These are phyloP conservation scores for Micractinium conductrix DNA, from an alignment of 139 green algal species.

Conservation along the genomic window DNA sequence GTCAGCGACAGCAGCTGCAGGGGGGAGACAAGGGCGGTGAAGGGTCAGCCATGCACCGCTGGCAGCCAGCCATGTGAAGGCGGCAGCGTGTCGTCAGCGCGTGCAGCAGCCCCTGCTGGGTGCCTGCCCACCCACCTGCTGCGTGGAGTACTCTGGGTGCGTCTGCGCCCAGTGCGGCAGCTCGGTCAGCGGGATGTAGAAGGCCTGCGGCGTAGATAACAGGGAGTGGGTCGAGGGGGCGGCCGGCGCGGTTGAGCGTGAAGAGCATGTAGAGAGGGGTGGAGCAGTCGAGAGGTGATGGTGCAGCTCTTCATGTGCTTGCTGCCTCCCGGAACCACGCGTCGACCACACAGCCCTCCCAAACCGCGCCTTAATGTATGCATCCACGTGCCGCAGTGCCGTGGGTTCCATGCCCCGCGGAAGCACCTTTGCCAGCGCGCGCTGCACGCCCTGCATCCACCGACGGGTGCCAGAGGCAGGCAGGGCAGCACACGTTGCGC, in stretches of 20 bases:
- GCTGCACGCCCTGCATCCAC: constrained; percentile 11
- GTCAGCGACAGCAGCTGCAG: constrained; percentile 58
- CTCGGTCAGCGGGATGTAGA: constrained; percentile 63
- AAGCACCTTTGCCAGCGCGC: not conserved
- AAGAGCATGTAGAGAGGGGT: too few species aligned
- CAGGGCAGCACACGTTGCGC: not conserved
- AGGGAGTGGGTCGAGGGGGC: not conserved
- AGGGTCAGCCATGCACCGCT: not conserved
- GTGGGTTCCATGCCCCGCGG: constrained; percentile 35
- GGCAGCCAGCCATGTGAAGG: too few species aligned
- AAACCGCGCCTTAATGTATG: constrained; percentile 69
- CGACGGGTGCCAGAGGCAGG: not conserved
- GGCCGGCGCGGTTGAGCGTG: too few species aligned
- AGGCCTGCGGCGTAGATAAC: constrained; percentile 42
- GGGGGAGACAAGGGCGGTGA: too few species aligned
- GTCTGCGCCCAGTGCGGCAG: constrained; percentile 63
- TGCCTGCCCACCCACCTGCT: constrained; percentile 39
- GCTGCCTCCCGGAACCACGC: too few species aligned
- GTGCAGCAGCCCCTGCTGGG: too few species aligned
- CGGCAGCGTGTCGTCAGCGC: too few species aligned
- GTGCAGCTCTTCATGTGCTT: too few species aligned
- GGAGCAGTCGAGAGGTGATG: too few species aligned
- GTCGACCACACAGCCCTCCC: too few species aligned
- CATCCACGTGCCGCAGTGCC: constrained; percentile 55
- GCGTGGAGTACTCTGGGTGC: constrained; percentile 70